A percentile compares a stretch with the other conserved stretches of the same genome.
phyloP scores from a whole-genome alignment of 1,284 basidiomycete species.

The Flammula alnicola region DNA sequence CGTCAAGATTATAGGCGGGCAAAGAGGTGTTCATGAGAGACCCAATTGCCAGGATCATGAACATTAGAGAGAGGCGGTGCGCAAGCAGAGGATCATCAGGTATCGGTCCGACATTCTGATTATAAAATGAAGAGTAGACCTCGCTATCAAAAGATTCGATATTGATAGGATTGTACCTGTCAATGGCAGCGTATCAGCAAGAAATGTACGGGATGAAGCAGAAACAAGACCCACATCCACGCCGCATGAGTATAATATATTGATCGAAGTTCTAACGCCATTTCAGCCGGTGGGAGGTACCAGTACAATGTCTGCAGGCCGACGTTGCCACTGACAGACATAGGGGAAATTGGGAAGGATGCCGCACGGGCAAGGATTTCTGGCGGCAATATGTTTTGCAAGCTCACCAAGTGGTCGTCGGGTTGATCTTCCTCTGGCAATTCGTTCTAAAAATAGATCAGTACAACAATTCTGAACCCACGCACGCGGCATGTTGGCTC shows the following conservation, averaged over 20 bases:
- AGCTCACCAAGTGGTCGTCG: slow-evolving; percentile 51
- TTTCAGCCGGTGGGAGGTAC: slow-evolving; percentile 66
- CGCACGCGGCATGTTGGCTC: slow-evolving; percentile 12
- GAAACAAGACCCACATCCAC: slow-evolving; percentile 65
- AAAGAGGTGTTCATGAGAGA: slow-evolving; percentile 69
- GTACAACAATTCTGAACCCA: background rate
- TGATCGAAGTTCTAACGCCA: slow-evolving; percentile 61
- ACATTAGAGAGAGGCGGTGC: slow-evolving; percentile 73
- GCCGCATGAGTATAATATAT: slow-evolving; percentile 73
- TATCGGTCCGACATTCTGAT: slow-evolving; percentile 46
- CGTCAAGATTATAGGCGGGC: slow-evolving; percentile 72
- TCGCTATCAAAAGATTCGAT: slow-evolving; percentile 68
- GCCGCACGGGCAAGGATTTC: slow-evolving; percentile 67
- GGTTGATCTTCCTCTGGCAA: slow-evolving; percentile 59
- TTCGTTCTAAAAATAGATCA: slow-evolving; percentile 53
- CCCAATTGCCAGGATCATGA: slow-evolving; percentile 77
- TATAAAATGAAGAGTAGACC: slow-evolving; percentile 67
- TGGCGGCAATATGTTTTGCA: slow-evolving; percentile 60
- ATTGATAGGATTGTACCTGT: slow-evolving; percentile 76
- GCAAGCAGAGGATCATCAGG: slow-evolving; percentile 62
- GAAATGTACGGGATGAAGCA: slow-evolving; percentile 20
- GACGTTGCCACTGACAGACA: slow-evolving; percentile 47
- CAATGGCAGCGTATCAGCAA: slow-evolving; percentile 12
- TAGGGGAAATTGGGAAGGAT: slow-evolving; percentile 65
- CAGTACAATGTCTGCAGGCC: slow-evolving; percentile 63